Base-by-base conservation (phyloP, 2,329 filamentous ascomycete species). In the Penicillium hordei region DNA sequence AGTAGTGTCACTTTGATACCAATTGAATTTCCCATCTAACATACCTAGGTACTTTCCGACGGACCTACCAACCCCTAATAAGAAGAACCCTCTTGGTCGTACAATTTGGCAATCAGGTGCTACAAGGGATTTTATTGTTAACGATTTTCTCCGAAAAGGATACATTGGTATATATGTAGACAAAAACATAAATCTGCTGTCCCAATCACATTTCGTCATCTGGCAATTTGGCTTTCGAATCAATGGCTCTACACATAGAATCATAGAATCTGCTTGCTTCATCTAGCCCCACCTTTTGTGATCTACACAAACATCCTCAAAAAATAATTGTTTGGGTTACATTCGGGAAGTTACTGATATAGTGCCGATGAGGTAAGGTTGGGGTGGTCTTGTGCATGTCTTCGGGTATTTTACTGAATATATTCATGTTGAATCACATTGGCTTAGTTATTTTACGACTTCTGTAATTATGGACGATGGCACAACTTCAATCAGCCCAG, bases 301-400 rank as follows among this genome's bases (percentile, higher is more conserved):
- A 21, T 25, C n/a, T 42, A 29, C 21, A 15, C 25, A 25, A 36
- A 31, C 17, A 39, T 38, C 3, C 17, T 13, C 4, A 3, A 10
- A 38, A n/a, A 15, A 5, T 1, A 29, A 7, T 15, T 12, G n/a
- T 25, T 40, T 10, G 42, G 62, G 62, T 66, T 66, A 60, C 62
- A 66, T 62, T 66, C 64, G 59, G 62, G 48, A 60, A 51, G 60
- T 63, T 63, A 60, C 54, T 55, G 43, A 36, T 60, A 49, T 27
- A n/a, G 36, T 19, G 29, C 52, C 10, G 19, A 21, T 27, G 38
- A 19, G 17, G 10, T 39, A 49, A 34, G 12, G 44, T 27, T 42
- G 12, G 4, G 23, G 31, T 25, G 25, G 17, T 34, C 33, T 46
- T 21, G 15, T 13, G 21, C 6, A 21, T 52, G 50, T 27, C 13